Base-by-base conservation (phyloP, 306 rosid species). In the Argentina anserina region DNA sequence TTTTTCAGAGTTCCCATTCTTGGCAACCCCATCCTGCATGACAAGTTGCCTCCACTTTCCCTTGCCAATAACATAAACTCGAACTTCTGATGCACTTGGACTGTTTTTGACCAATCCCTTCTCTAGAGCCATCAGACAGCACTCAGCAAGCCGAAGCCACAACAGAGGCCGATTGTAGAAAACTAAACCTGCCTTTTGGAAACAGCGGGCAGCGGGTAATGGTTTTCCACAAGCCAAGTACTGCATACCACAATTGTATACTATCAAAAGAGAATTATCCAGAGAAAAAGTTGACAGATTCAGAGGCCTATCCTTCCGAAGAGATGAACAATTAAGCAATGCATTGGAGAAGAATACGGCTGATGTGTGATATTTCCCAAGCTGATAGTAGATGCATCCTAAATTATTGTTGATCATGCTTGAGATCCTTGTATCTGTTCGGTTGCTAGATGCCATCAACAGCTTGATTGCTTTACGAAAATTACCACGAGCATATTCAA, bases 31-130 rank as follows among this genome's bases (percentile, higher is more conserved):
- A 70, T 84, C 86, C 84, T 86, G 88, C 77, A 88, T 73, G 37
- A 87, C 87, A 78, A 95, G 97, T 53, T 90, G 93, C 86, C 99
- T 91, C 99, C 99, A 95, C 83, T 89, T 95, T 72, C 92, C 99
- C 73, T 69, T 66, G 61, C 99, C 99, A 80, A 90, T 82, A 56
- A 95, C 96, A 80, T 80, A 69, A 77, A 87, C 87, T 73, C 86
- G 84, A 74, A 92, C 69, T 71, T 89, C 97, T 74, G 89, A 82
- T 45, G 85, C 81, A 56, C 76, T 66, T 47, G 31, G 65, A 78
- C 68, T 69, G 65, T 84, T 66, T 73, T 82, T 86, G 61, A 88
- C 71, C 15, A 90, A 81, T 61, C 97, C 99, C 79, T 84, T 90
- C 77, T 88, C 90, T 50, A 86, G 77, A 78, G 97, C 99, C 99